Evolutionary conservation across 495 filamentous ascomycete species (phyloP).

Genomic region (Chaetomidium leptoderma): DNA sequence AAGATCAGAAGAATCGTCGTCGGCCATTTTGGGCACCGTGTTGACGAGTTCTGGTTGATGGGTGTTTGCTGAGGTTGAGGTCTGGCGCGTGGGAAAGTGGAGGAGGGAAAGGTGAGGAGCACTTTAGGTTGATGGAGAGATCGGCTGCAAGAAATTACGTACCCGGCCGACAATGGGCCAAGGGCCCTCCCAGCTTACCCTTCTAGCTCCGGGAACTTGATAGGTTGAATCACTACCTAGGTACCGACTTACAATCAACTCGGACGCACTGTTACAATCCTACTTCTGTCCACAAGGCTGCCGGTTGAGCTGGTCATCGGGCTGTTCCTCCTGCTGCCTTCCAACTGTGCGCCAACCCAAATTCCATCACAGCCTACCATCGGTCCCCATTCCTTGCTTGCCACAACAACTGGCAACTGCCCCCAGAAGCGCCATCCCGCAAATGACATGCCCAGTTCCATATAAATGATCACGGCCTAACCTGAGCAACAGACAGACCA

Average conservation of each 20-base stretch:
- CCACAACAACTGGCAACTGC: neutral
- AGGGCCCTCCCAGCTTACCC: slow-evolving; percentile 23
- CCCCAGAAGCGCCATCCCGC: neutral
- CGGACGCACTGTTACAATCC: slow-evolving; percentile 11
- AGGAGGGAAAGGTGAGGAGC: slow-evolving; percentile 26
- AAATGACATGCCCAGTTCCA: neutral
- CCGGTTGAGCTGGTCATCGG: neutral
- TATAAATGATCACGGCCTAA: neutral
- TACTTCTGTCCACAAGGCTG: slow-evolving; percentile 14
- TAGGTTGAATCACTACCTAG: slow-evolving; percentile 27
- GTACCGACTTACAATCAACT: slow-evolving; percentile 13
- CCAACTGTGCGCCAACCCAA: neutral
- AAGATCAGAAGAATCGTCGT: slow-evolving; percentile 52
- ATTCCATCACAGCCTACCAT: slow-evolving; percentile 7
- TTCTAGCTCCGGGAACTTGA: slow-evolving; percentile 24
- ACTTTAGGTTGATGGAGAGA: slow-evolving; percentile 21
- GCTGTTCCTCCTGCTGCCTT: neutral
- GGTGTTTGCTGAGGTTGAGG: slow-evolving; percentile 12
- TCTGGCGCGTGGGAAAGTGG: slow-evolving; percentile 17
- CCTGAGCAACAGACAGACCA: neutral
- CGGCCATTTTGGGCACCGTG: slow-evolving; percentile 41
- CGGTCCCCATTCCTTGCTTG: slow-evolving; percentile 5
- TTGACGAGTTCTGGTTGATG: slow-evolving; percentile 15
- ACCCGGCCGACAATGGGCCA: slow-evolving; percentile 28
- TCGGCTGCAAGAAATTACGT: slow-evolving; percentile 38